Base-by-base conservation (phyloP, 177 flowering plant genomes). In the Vitis hybrid region DNA sequence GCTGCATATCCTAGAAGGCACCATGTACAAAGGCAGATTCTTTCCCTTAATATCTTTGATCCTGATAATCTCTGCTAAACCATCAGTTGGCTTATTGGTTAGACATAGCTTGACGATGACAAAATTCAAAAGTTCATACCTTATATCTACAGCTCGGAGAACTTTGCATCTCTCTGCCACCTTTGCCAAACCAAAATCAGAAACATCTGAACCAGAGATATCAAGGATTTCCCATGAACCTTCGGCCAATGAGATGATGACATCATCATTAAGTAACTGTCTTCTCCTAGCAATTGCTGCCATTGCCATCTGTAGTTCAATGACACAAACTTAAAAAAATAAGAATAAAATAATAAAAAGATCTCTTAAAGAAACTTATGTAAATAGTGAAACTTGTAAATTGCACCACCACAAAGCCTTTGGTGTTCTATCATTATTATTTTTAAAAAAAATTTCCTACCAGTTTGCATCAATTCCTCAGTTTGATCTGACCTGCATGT, bases 271-370 rank as follows among this genome's bases (percentile, higher is more conserved):
- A 62, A 94, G 80, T 61, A 94, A 74, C 80, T 79, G 84, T 76
- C 93, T 88, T 82, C 99, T 85, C 75, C 90, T 81, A 10, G 97
- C 97, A 70, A 94, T 84, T 59, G 94, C 91, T 50, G 83, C 79
- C 70, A 94, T 50, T 64, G 91, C 78, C 82, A 89, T 80, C 98
- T 94, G 78, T 61, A 31, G 49, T 55, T 53, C 64, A 65, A 52
- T 19, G 10, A 67, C 3, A 60, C 11, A 20, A n/a, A 10, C 10
- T 31, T 20, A 52, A 9, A 54, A 56, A 56, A 9, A 50, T 51
- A 22, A 55, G 7, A 50, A 49, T 8, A 26, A 9, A n/a, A 2
- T 50, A 60, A 29, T 3, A 29, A 29, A 13, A 51, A 0, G 50
- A 58, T 39, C 31, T 8, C 22, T 12, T 13, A 58, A 5, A 29